Conservation (phyloP, 108 stramenopile genomes). For the Schizochytrium sp. region DNA sequence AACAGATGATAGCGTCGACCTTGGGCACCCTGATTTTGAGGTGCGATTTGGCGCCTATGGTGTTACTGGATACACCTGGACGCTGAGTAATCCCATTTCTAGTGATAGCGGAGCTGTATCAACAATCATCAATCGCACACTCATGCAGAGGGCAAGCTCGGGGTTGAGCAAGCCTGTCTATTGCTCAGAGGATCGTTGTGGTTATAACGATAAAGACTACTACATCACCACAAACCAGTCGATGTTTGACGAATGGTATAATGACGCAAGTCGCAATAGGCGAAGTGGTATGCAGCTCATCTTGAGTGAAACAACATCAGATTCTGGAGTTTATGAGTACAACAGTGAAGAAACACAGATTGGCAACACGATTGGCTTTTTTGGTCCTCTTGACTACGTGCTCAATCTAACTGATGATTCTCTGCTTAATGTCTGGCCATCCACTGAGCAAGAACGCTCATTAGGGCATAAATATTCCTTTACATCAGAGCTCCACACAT, state of each 20-base stretch:
- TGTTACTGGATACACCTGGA: constrained; percentile 39
- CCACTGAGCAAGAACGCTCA: neutral
- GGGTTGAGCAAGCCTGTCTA: constrained; percentile 22
- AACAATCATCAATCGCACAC: constrained; percentile 25
- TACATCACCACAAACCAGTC: neutral
- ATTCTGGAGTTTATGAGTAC: neutral
- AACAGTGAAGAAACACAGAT: constrained; percentile 21
- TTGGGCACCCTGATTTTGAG: constrained; percentile 38
- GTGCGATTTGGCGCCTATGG: constrained; percentile 8
- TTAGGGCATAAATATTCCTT: constrained; percentile 27
- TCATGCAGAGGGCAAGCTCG: neutral
- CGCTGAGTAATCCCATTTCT: neutral
- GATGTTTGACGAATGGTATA: constrained; percentile 44
- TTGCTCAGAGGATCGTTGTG: constrained; percentile 15
- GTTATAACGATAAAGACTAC: neutral
- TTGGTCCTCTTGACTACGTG: constrained; percentile 23
- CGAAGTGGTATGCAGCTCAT: constrained; percentile 25
- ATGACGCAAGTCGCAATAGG: neutral
- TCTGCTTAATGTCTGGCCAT: neutral
- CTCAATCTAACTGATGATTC: neutral
- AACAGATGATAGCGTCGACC: neutral
- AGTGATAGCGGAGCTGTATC: neutral
- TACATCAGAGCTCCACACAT: constrained; percentile 38
- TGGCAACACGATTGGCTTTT: constrained; percentile 24
- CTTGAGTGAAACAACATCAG: neutral